A percentile compares a stretch with the other conserved stretches of the same genome.
Evolutionary conservation across 192 early-diverging fungal genomes (phyloP).

Genomic region (Glomus cerebriforme): DNA sequence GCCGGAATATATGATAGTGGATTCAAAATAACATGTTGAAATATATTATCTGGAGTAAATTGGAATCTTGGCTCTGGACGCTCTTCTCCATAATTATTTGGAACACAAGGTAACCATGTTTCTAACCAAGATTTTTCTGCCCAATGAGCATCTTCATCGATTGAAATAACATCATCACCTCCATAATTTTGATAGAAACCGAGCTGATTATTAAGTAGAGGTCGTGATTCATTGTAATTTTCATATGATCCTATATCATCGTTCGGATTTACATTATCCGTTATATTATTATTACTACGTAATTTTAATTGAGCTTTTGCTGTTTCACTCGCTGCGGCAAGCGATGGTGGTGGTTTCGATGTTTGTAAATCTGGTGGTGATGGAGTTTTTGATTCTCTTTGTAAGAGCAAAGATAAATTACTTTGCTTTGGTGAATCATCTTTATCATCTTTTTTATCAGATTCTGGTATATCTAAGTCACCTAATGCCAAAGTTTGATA

Average conservation of each 20-base stretch:
- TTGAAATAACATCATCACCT: neutral
- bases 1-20: conserved; percentile 81
- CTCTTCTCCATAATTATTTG: neutral
- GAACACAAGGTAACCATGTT: conserved; percentile 17
- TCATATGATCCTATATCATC: neutral
- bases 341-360: neutral
- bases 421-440: conserved; percentile 16
- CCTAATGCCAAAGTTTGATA: conserved; percentile 43
- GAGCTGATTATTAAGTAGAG: neutral
- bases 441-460: conserved; percentile 18
- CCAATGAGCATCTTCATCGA: neutral
- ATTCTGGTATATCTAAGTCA: conserved; percentile 29
- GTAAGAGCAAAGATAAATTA: conserved; percentile 34
- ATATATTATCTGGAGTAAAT: conserved; percentile 23
- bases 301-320: neutral
- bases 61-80: neutral
- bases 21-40: conserved; percentile 38
- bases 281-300: neutral
- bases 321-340: neutral
- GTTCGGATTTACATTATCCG: neutral
- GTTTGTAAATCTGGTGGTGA: neutral
- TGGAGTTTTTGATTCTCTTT: conserved; percentile 16
- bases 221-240: neutral
- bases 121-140: neutral
- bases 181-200: neutral